Conservation (phyloP, 139 green algal genomes). For the Closterium sp. region DNA sequence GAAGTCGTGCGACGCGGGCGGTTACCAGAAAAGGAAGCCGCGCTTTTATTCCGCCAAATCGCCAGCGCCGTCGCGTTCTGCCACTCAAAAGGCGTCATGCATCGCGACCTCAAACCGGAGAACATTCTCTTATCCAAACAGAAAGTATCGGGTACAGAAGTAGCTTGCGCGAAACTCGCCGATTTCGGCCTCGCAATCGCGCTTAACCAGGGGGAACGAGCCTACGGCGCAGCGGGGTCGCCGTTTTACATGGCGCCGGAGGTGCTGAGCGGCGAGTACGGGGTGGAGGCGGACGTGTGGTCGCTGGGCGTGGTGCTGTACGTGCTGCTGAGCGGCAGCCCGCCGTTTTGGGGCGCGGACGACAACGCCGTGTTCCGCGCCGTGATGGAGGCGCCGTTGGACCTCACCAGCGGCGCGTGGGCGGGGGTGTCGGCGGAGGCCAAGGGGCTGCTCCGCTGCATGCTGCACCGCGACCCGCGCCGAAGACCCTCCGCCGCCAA, state of each 20-base stretch:
- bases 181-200: constrained; percentile 20
- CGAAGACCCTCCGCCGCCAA: constrained; percentile 36
- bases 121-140: not conserved
- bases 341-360: constrained; percentile 16
- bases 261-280: constrained; percentile 6
- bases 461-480: constrained; percentile 36
- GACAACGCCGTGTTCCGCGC: constrained; percentile 8
- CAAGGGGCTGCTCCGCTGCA: constrained; percentile 39
- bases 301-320: constrained; percentile 25
- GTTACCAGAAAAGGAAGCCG: not conserved
- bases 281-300: constrained; percentile 13
- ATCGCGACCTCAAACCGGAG: not conserved
- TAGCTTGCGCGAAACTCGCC: not conserved
- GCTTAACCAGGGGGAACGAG: not conserved
- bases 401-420: constrained; percentile 14
- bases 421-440: constrained; percentile 33
- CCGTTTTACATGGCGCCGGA: constrained; percentile 23
- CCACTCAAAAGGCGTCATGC: not conserved
- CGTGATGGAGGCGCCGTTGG: not conserved
- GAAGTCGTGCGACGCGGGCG: not conserved
- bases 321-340: constrained; percentile 8
- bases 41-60: not conserved
- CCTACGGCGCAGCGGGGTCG: not conserved
- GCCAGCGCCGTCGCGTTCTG: not conserved
- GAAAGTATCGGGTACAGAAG: not conserved